Evolutionary conservation across 177 flowering plant species (phyloP).

Genomic region (Tripterygium wilfordii): DNA sequence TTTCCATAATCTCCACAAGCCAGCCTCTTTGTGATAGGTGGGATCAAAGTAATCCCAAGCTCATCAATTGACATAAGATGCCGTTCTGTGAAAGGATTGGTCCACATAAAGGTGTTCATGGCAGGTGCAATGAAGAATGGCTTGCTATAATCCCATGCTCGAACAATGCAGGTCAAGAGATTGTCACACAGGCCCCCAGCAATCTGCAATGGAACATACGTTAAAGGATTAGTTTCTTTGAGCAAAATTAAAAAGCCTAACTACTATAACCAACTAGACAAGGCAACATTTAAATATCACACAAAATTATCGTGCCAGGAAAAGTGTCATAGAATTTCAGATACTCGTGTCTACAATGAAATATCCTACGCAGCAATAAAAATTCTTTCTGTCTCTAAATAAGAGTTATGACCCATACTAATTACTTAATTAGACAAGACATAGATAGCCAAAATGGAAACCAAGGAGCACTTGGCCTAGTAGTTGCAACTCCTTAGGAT

Average conservation of each 20-base stretch:
- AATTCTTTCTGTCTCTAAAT: no score
- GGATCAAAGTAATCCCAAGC: conserved; percentile 75
- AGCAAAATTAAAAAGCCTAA: background rate
- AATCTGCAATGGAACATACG: conserved; percentile 33
- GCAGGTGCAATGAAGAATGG: conserved; percentile 92
- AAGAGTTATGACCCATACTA: no score
- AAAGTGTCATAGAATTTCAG: no score
- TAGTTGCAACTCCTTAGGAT: no score
- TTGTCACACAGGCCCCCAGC: conserved; percentile 93
- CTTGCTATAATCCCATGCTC: conserved; percentile 93
- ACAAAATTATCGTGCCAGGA: no score
- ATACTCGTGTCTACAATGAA: no score
- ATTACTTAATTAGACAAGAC: no score
- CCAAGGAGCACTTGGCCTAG: no score
- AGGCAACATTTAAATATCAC: no score
- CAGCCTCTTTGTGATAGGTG: conserved; percentile 76
- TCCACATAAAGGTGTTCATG: conserved; percentile 98
- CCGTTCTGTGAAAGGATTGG: conserved; percentile 80
- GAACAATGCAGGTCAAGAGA: conserved; percentile 78
- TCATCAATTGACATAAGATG: conserved; percentile 67
- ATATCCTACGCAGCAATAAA: no score
- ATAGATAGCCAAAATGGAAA: no score
- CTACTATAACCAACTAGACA: no score
- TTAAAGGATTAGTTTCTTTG: background rate
- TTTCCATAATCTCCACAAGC: conserved; percentile 91